Percentiles rank a stretch among this genome's conserved stretches.
Conservation (phyloP, 1,284 basidiomycete species). For the Malassezia sympodialis region DNA sequence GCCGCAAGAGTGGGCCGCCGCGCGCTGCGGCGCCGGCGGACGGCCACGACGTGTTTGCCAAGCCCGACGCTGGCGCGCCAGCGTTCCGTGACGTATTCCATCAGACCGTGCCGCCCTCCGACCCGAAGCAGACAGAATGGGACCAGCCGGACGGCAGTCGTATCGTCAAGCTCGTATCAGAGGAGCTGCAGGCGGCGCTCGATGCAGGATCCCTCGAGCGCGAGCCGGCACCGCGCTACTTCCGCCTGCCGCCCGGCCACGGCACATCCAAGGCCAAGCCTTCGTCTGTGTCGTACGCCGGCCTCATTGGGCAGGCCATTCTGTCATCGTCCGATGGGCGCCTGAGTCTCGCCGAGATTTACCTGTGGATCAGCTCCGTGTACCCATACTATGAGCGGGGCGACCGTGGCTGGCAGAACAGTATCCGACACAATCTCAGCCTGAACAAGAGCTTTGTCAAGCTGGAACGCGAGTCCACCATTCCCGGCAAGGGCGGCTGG, state of each 20-base stretch:
- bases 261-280: slow-evolving; percentile 38
- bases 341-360: slow-evolving; percentile 86
- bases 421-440: slow-evolving; percentile 80
- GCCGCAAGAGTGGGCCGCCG: not conserved
- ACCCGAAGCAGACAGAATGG: slow-evolving; percentile 31
- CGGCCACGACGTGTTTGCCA: slow-evolving; percentile 14
- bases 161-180: slow-evolving; percentile 43
- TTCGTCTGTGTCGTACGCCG: slow-evolving; percentile 64
- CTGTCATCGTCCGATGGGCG: slow-evolving; percentile 71
- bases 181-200: slow-evolving; percentile 41
- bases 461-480: slow-evolving; percentile 44
- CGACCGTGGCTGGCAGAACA: slow-evolving; percentile 89
- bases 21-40: slow-evolving; percentile 13
- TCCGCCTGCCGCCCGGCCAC: slow-evolving; percentile 36
- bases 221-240: slow-evolving; percentile 40
- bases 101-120: not conserved
- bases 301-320: slow-evolving; percentile 87
- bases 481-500: slow-evolving; percentile 51
- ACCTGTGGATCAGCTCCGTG: slow-evolving; percentile 84
- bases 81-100: slow-evolving; percentile 12
- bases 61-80: not conserved
- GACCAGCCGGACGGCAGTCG: slow-evolving; percentile 41
- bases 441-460: slow-evolving; percentile 70
- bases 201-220: slow-evolving; percentile 33
- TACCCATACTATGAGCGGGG: slow-evolving; percentile 86